A percentile compares a stretch with the other conserved stretches of the same genome.
These are phyloP conservation scores for Mucuna pruriens DNA, from an alignment of 306 rosid genomes.

Conservation along the genomic window DNA sequence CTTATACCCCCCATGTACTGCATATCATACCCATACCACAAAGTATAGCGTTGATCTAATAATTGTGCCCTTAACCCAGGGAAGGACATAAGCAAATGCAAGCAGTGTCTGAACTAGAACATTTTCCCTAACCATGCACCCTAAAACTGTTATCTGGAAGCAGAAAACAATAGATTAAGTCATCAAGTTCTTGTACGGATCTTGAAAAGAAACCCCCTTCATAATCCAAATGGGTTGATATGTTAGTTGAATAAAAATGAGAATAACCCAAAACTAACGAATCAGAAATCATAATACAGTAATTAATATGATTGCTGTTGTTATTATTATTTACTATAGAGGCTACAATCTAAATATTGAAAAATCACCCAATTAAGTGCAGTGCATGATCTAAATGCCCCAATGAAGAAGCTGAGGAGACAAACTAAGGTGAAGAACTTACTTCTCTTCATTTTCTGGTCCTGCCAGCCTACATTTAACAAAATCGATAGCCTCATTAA, in stretches of 20 bases:
- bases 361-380: not conserved
- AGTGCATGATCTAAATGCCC: conserved; percentile 14
- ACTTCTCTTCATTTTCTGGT: conserved; percentile 66
- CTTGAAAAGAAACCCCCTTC: conserved; percentile 6
- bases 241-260: not conserved
- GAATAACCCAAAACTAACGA: conserved; percentile 15
- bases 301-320: not conserved
- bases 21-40: no score
- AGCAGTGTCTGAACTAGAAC: not conserved
- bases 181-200: conserved; percentile 15
- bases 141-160: not conserved
- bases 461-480: conserved; percentile 51
- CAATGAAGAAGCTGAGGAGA: conserved; percentile 17
- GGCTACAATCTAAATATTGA: conserved; percentile 27
- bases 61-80: not conserved
- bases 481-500: conserved; percentile 67
- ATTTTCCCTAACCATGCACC: not conserved
- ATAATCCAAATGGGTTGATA: conserved; percentile 5
- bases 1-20: no score
- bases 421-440: conserved; percentile 38
- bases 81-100: not conserved
- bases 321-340: not conserved
- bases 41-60: no score
- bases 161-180: not conserved
- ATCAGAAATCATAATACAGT: not conserved